Evolutionary conservation across 2,329 filamentous ascomycete species (phyloP), one percentile per base, ranked within the genome.

Genomic region (Botrytis fragariae): DNA sequence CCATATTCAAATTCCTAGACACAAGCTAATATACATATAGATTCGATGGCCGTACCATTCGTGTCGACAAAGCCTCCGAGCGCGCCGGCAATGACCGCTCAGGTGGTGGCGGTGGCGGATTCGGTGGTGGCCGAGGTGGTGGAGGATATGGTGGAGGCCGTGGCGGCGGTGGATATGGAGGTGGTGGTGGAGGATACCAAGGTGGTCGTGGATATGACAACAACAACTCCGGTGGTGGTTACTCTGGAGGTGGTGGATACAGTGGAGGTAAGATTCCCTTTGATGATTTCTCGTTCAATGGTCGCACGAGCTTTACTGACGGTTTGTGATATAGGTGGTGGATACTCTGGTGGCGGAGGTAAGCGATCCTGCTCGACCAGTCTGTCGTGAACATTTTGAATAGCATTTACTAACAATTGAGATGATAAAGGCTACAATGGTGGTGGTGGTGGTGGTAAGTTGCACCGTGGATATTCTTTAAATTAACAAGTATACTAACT

Each of bases 21-120:
- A 63, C 65, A 78, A 74, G 77, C 74, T 67, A 77, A 67, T 2
- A 35, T 39, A 18, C 16, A 48, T 51, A 42, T 42, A 97, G 95
- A 80, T 97, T 98, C 83, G 95, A 98, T 83, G 95, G 95, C 77
- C 93, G 95, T 79, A 90, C 89, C 77, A 98, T 99, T 82, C 94
- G 95, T 79, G 95, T 99, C 77, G 95, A 98, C 85, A 97, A 95
- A 84, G 96, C 95, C 75, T 95, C 94, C 16, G 74, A 75, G 61
- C 82, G 82, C 72, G 83, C 84, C 74, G 83, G 81, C 79, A 81
- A 82, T 72, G 83, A 83, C n/a, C 74, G 76, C 59, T 73, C 74
- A 45, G 74, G 77, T 63, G 74, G 73, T n/a, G 83, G 85, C 72
- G 77, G 77, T 59, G 84, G 84, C 35, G 76, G 77, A 51, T 76